These are phyloP conservation scores for Taiozyma sp. DNA, from an alignment of 1,139 yeast species.

Conservation along the genomic window DNA sequence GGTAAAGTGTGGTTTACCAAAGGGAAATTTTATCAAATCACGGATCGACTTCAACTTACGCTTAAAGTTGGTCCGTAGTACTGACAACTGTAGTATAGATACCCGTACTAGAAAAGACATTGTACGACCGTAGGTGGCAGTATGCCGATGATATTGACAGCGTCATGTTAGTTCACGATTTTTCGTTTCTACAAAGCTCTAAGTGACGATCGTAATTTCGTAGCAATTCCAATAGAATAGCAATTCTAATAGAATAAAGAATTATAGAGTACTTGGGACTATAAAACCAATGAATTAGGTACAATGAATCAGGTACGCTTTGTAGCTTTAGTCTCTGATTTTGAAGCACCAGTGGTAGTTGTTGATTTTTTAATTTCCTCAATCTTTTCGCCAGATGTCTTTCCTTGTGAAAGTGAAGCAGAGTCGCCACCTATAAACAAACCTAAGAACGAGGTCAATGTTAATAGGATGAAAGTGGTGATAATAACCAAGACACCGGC, in stretches of 20 bases:
- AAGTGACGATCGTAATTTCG: not conserved
- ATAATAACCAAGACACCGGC: conserved; percentile 36
- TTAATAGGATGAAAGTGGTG: conserved; percentile 37
- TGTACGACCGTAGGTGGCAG: too few species aligned
- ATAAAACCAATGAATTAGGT: not conserved
- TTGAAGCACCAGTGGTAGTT: conserved; percentile 25
- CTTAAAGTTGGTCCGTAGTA: too few species aligned
- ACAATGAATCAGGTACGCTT: conserved; percentile 23
- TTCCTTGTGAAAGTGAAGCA: conserved; percentile 6
- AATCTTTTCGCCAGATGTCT: conserved; percentile 1
- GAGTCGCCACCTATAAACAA: conserved; percentile 21
- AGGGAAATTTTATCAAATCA: too few species aligned
- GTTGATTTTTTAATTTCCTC: conserved; percentile 11
- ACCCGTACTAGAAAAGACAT: too few species aligned
- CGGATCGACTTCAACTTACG: too few species aligned
- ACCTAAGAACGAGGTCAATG: conserved; percentile 33
- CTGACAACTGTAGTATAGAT: too few species aligned
- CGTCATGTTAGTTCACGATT: too few species aligned
- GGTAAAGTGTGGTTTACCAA: too few species aligned
- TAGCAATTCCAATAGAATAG: not conserved
- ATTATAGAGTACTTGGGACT: not conserved
- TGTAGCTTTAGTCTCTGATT: conserved; percentile 29
- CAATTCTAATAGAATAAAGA: not conserved
- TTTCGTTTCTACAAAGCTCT: not conserved
- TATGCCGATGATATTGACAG: too few species aligned